Evolutionary conservation across 805 yeast species (phyloP).

Genomic region (Sugiyamaella lignohabitans): DNA sequence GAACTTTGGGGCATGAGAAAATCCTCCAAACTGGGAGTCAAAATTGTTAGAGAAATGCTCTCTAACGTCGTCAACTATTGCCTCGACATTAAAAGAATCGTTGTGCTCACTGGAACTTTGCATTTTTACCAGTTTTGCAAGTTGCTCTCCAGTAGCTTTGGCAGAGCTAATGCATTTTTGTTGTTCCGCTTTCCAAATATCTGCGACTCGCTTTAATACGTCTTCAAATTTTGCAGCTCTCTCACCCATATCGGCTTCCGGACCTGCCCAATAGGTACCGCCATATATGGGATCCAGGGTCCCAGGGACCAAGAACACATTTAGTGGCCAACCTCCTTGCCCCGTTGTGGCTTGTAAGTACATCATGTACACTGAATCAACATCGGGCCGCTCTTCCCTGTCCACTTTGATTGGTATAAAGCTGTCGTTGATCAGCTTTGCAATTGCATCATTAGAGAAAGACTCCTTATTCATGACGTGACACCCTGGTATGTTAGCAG

Average conservation of each 20-base stretch:
- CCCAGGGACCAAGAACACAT: conserved; percentile 33
- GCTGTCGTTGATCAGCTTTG: conserved; percentile 26
- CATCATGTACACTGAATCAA: conserved; percentile 35
- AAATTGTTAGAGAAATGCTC: conserved; percentile 24
- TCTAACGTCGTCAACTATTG: conserved; percentile 19
- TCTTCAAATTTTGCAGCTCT: conserved; percentile 24
- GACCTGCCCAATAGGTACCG: conserved; percentile 36
- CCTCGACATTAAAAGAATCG: conserved; percentile 6
- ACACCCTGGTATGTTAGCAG: conserved; percentile 22
- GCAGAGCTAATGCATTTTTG: conserved; percentile 28
- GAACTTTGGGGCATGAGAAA: conserved; percentile 34
- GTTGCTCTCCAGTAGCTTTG: conserved; percentile 17
- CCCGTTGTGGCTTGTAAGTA: conserved; percentile 33
- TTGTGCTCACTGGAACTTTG: conserved; percentile 20
- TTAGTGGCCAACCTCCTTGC: conserved; percentile 38
- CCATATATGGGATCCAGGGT: conserved; percentile 33
- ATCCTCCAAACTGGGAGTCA: conserved; percentile 31
- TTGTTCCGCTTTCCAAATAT: conserved; percentile 29
- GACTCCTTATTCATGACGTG: conserved; percentile 34
- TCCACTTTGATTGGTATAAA: conserved; percentile 36
- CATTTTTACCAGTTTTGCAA: conserved; percentile 22
- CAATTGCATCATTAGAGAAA: conserved; percentile 25
- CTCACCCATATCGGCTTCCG: conserved; percentile 18
- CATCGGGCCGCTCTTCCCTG: conserved; percentile 36
- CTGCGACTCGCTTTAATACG: conserved; percentile 27